phyloP scores from a whole-genome alignment of 371 early-diverging fungal species.

The Caulochytrium protostelioides region DNA sequence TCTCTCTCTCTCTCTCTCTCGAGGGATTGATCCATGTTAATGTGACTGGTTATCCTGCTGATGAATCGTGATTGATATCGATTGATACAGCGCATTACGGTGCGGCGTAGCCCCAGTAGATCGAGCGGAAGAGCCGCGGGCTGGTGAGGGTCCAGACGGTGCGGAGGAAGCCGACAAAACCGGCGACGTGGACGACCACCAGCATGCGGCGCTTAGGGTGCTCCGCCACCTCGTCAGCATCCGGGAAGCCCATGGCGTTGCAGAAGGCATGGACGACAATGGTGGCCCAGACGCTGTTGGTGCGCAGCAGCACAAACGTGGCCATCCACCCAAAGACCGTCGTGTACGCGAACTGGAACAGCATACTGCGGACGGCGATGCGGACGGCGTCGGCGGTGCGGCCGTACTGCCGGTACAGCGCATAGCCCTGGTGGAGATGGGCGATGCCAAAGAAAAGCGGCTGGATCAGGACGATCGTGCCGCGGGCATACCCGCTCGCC shows the following conservation, averaged over 20 bases:
- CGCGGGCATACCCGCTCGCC: conserved; percentile 15
- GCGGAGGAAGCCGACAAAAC: too few relatives aligned
- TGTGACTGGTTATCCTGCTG: too few relatives aligned
- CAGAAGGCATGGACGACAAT: conserved; percentile 36
- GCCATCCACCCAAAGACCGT: conserved; percentile 47
- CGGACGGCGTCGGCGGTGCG: conserved; percentile 11
- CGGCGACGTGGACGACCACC: too few relatives aligned
- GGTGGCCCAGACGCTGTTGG: conserved; percentile 16
- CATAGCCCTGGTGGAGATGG: conserved; percentile 39
- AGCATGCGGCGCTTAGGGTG: too few relatives aligned
- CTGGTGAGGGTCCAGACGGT: too few relatives aligned
- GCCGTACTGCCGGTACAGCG: conserved; percentile 20
- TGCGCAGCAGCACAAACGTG: conserved; percentile 30
- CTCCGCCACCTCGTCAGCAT: too few relatives aligned
- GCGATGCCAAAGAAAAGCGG: conserved; percentile 45
- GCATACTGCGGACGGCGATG: conserved; percentile 8
- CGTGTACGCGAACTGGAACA: conserved; percentile 39
- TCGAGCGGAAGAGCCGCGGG: too few relatives aligned
- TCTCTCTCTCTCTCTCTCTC: too few relatives aligned
- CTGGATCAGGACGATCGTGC: conserved; percentile 20
- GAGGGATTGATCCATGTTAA: too few relatives aligned
- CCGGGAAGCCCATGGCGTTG: conserved; percentile 45
- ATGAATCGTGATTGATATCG: too few relatives aligned
- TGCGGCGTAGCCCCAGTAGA: too few relatives aligned
- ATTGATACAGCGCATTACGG: too few relatives aligned